Base-by-base conservation (phyloP, 257 asterid genomes). In the Henckelia pumila region DNA sequence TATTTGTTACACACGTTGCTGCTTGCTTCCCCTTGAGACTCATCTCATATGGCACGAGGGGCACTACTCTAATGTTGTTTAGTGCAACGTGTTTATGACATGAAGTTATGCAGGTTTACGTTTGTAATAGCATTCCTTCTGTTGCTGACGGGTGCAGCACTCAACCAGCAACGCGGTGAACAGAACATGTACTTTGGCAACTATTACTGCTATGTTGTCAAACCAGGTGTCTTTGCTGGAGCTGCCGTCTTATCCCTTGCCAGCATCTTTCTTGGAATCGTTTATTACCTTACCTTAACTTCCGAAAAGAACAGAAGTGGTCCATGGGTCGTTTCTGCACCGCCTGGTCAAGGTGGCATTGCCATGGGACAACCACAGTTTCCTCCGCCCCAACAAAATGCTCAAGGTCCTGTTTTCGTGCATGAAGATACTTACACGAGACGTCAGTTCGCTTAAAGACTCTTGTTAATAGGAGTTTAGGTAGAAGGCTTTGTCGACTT, bases 351-450 rank as follows among this genome's bases (percentile, higher is more conserved):
- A 70, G 86, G 86, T 56, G 88, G 88, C 65, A 83, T 93, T 73
- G 95, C 91, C 6, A 86, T 90, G 95, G 97, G 89, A 56, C 96
- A 84, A 20, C 95, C 97, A 47, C 99, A 86, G 44, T 72, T 86
- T 72, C 87, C 97, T 20, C 81, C 80, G 22, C 81, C 89, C 24
- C 73, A 71, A 13, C 81, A 76, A 37, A 40, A 28, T 66, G 26
- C 71, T 61, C 88, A 78, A 68, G 85, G 66, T 28, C 96, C 98
- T 6, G 88, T 90, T 61, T 93, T 88, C 56, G 97, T 88, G 77
- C 98, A 86, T 33, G 95, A 85, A 81, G 98, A 90, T 75, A 93
- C 99, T 25, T 93, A 93, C 75, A 72, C 70, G 78, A 86, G 96
- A 76, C 89, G 95, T 69, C 93, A 85, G 68, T 77, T 83, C 21